Conservation (phyloP, 1,284 basidiomycete genomes). For the Leccinum griseonigrum region DNA sequence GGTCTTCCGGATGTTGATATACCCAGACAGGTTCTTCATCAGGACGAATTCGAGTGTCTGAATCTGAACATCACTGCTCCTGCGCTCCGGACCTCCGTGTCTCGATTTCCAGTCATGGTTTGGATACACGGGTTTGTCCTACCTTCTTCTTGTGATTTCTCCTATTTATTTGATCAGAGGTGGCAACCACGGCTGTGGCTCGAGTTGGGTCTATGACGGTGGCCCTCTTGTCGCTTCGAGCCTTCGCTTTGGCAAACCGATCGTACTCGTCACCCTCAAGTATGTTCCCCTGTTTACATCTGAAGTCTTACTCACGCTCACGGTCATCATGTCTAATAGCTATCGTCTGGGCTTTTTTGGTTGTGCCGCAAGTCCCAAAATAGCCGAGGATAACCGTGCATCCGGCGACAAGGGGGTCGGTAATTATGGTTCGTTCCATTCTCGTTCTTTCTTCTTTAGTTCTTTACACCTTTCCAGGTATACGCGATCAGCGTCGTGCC, state of each 20-base stretch:
- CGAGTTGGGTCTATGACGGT: conserved; percentile 72
- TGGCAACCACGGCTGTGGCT: conserved; percentile 66
- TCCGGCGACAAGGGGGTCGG: conserved; percentile 69
- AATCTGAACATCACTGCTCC: conserved; percentile 77
- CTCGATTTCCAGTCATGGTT: conserved; percentile 68
- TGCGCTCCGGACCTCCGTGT: conserved; percentile 46
- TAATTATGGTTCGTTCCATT: conserved; percentile 58
- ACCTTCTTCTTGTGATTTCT: conserved; percentile 6
- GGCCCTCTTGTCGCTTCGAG: conserved; percentile 67
- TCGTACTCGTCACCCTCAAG: conserved; percentile 76
- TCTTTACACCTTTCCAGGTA: conserved; percentile 38
- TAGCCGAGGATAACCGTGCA: conserved; percentile 62
- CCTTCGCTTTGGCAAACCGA: conserved; percentile 55
- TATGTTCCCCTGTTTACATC: conserved; percentile 37
- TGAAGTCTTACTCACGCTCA: conserved; percentile 16
- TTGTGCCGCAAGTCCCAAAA: conserved; percentile 60
- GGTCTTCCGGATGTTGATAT: conserved; percentile 53
- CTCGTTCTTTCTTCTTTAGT: neutral
- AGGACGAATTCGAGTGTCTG: conserved; percentile 73
- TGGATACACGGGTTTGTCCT: conserved; percentile 72
- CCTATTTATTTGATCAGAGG: conserved; percentile 44
- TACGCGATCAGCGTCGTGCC: conserved; percentile 67
- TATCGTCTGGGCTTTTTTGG: conserved; percentile 75
- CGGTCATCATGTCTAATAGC: conserved; percentile 35
- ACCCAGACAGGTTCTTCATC: conserved; percentile 53